Base-by-base conservation (phyloP, 1,284 basidiomycete genomes). In the Anthracocystis panici-leucophaei region DNA sequence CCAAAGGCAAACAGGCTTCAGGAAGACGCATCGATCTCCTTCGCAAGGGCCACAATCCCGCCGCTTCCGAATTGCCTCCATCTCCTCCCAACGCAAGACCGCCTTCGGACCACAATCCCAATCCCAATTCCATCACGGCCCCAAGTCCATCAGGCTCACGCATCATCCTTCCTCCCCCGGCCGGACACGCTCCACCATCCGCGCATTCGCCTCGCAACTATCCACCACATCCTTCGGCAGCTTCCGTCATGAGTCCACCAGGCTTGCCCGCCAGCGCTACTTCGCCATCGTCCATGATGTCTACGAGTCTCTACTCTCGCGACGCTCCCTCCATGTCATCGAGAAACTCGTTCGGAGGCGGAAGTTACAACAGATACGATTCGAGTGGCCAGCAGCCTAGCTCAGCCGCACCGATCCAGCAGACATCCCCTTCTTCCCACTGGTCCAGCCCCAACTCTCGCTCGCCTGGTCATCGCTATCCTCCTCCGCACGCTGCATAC, bases 1-100 rank as follows among this genome's bases (percentile, higher is more conserved):
- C 64, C 31, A 73, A 75, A 41, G 77, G 74, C 62, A 80, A 80
- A 58, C 70, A 72, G 44, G 75, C 77, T 14, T 75, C 72, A 0
- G 72, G 72, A 5, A 49, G 69, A 12, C 67, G 75, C 38, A 80
- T 76, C 55, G 73, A 73, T 21, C 56, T 77, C 1, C 68, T 78
- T 8, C 62, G 70, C 41, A 72, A 70, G 58, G 66, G 71, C 4
- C 70, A 71, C 64, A 73, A 79, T 29, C 68, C 75, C 10, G 75
- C 75, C 8, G 69, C 69, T 14, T 57, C 57, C 40, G 56, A 68
- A n/a, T 42, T 66, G 1, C 50, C 62, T 33, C 57, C 58, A 21
- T 71, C 58, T 3, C 58, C 63, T 16, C 40, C 57, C 29, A 58
- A 49, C 35, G 25, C 48, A 20, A 58, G 62, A n/a, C 52, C 50